Conservation (phyloP, 768 basidiomycete genomes). For the Bullera alba region DNA sequence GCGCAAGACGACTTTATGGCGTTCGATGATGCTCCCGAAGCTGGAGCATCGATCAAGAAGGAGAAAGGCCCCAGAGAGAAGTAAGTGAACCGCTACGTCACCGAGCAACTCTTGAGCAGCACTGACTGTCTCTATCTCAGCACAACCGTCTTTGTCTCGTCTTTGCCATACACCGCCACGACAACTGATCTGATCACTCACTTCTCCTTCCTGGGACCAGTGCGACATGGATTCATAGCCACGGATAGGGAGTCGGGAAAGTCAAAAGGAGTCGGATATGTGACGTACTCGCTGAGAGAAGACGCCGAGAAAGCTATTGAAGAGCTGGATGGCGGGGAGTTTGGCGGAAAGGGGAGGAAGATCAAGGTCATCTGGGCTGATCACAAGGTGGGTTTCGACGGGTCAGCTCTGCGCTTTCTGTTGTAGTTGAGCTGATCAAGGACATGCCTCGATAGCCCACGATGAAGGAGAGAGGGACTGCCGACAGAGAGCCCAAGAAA, state of each 20-base stretch:
- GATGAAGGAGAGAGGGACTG: conserved; percentile 1
- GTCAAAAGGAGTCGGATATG: conserved; percentile 95
- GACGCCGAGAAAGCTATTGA: conserved; percentile 73
- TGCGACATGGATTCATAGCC: conserved; percentile 88
- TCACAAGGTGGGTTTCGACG: conserved; percentile 55
- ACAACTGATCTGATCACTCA: conserved; percentile 83
- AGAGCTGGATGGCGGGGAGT: conserved; percentile 59
- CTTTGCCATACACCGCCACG: conserved; percentile 83
- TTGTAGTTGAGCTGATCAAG: background rate
- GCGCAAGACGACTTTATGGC: background rate
- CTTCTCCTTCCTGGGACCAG: conserved; percentile 92
- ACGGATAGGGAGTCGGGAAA: conserved; percentile 54
- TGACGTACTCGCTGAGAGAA: conserved; percentile 80
- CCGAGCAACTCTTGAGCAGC: background rate
- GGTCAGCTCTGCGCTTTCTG: background rate
- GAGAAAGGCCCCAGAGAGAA: background rate
- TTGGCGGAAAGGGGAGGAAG: conserved; percentile 61
- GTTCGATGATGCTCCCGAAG: background rate
- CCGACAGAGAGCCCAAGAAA: background rate
- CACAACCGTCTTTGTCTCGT: conserved; percentile 84
- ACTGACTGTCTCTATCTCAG: no score
- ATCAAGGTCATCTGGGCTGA: conserved; percentile 76
- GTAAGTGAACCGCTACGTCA: background rate
- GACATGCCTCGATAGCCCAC: background rate
- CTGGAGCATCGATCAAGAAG: background rate